Base-by-base conservation (phyloP, 108 stramenopile genomes). In the Cyclotella cryptica region DNA sequence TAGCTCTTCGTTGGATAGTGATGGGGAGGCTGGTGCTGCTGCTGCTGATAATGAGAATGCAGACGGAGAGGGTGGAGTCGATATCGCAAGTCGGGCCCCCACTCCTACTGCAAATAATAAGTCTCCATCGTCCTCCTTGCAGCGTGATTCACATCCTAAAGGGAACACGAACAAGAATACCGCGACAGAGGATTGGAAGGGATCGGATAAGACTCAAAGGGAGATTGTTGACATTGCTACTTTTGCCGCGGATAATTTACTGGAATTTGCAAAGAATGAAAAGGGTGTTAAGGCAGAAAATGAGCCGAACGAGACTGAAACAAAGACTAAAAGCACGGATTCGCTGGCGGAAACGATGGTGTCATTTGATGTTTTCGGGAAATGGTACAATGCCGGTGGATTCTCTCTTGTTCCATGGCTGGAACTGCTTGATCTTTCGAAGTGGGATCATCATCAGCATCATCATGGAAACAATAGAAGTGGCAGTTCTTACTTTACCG, bases 361-460 rank as follows among this genome's bases (percentile, higher is more conserved):
- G 43, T 79, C 89, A 12, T 93, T 90, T 74, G 81, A 84, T 19
- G 66, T 77, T 1, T 94, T 97, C 73, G 88, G 84, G 42, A 88
- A 88, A 28, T 97, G 96, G 96, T 89, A 92, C 70, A 89, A 88
- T 18, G 62, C 83, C 13, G 93, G 91, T 10, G 96, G 94, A 27
- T 91, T 79, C 59, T 77, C 83, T 42, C 65, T 92, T 45, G 92
- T 88, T 13, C 91, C 96, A 17, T 97, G 96, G 96, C 75, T 97
- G 26, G 93, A 95, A 64, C 75, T 97, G 29, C 71, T 97, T 11
- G 85, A 94, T 71, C 71, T 93, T 29, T 81, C 87, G 15, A 90
- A 92, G 57, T 95, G 94, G 94, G 86, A 87, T 64, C 63, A 79
- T 40, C 75, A 49, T 21, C 64, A 54, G 52, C 24, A 46, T 43